These are phyloP conservation scores for Hydrangea macrophylla DNA, from an alignment of 148 eudicot genomes.

Conservation along the genomic window DNA sequence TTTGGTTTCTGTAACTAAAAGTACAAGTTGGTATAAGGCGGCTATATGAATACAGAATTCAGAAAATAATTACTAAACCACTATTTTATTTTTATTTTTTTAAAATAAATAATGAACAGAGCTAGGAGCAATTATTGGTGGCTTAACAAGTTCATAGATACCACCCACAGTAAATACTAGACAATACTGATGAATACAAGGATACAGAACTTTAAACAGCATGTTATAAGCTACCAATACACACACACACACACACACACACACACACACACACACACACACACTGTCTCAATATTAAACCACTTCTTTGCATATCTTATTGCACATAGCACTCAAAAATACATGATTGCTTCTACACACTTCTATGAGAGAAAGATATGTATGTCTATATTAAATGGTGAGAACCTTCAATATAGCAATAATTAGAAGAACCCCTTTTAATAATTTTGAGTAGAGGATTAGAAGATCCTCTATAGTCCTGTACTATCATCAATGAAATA, in stretches of 20 bases:
- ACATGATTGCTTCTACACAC: neutral
- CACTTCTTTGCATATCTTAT: too few species aligned
- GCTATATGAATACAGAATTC: neutral
- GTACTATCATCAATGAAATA: neutral
- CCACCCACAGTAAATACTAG: neutral
- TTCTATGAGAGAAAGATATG: neutral
- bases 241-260: neutral
- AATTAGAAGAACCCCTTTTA: neutral
- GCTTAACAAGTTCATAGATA: constrained; percentile 1
- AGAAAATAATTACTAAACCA: neutral
- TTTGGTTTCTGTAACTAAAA: neutral
- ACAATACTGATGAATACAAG: neutral
- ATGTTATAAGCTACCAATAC: neutral
- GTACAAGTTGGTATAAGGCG: constrained; percentile 1
- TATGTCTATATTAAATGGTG: neutral
- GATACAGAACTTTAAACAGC: neutral
- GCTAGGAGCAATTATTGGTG: neutral
- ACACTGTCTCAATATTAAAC: too few species aligned
- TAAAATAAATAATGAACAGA: neutral
- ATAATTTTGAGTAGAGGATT: neutral
- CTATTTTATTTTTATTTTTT: neutral
- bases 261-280: neutral
- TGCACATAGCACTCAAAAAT: too few species aligned
- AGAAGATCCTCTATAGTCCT: neutral
- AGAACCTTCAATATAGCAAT: neutral